phyloP scores from a whole-genome alignment of 2,329 filamentous ascomycete genomes.

The Graphilbum ipis-grandicollis region DNA sequence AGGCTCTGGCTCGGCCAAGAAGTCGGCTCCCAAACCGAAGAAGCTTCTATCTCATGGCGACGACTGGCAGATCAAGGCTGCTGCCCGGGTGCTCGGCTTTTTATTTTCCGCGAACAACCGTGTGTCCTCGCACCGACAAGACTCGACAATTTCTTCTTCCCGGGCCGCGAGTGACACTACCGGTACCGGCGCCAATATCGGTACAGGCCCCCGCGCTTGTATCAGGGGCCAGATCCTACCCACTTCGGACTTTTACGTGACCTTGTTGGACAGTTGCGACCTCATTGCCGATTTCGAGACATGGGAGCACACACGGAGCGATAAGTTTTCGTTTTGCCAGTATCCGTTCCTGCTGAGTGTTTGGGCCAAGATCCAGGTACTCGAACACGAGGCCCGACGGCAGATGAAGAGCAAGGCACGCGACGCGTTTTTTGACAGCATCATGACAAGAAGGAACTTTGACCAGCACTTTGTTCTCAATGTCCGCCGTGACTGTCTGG shows the following conservation, averaged over 20 bases:
- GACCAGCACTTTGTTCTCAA: conserved; percentile 64
- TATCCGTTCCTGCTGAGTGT: conserved; percentile 87
- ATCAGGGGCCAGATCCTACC: conserved; percentile 50
- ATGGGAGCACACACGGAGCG: conserved; percentile 59
- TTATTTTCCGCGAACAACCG: conserved; percentile 66
- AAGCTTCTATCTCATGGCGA: conserved; percentile 47
- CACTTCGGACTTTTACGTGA: conserved; percentile 76
- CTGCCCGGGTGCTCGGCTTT: conserved; percentile 62
- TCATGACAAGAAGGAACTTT: conserved; percentile 55
- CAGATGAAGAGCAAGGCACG: conserved; percentile 82
- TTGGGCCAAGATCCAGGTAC: conserved; percentile 77
- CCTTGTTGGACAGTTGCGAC: conserved; percentile 72
- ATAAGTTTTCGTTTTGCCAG: conserved; percentile 81
- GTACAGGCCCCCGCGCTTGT: conserved; percentile 23
- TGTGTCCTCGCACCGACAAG: background rate
- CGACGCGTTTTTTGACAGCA: conserved; percentile 81
- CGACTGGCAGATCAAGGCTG: conserved; percentile 80
- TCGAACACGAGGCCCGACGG: conserved; percentile 72
- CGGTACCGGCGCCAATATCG: no score
- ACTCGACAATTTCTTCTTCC: background rate
- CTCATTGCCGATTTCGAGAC: conserved; percentile 71
- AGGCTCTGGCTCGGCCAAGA: conserved; percentile 21
- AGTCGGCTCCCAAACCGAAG: conserved; percentile 32
- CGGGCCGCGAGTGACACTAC: no score
- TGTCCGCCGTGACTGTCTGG: conserved; percentile 68